Evolutionary conservation across 1,284 basidiomycete species (phyloP), one percentile per base, ranked within the genome.

Genomic region (Trichosporon inkin): DNA sequence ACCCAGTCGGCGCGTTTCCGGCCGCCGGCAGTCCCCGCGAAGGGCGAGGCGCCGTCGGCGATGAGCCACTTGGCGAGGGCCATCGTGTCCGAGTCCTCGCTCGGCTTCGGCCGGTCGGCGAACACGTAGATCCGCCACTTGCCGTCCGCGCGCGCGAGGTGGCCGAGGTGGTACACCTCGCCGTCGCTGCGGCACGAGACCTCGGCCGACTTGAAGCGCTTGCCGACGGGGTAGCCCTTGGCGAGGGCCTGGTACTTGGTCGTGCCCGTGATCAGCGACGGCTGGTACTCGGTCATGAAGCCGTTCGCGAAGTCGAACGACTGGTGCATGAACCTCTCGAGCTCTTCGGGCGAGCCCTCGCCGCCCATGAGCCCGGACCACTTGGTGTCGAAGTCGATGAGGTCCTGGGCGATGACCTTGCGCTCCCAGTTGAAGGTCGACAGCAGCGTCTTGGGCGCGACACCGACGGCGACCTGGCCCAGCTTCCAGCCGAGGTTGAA

Each of bases 321-420:
- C 82, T 79, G 36, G 81, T 79, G 8, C 83, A 85, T 44, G 81
- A 80, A 60, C 47, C 53, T 38, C 54, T 60, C 54, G 32, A 52
- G 47, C 10, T 22, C 58, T 17, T 53, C 55, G 7, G 58, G 58
- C 2, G 52, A 49, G 24, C 38, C 58, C 53, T 59, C 56, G 7
- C 88, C 85, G 10, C 53, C 58, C 58, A 91, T 90, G 22, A 92
- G 77, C 8, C 82, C 80, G 1, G 88, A 83, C 70, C 86, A 90
- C 66, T 86, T 78, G 72, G 85, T 86, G 75, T 92, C 90, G 67
- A 90, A 90, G 60, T 84, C 73, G 67, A 92, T 92, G 57, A 93
- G 81, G 65, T 91, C 87, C 72, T 88, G 62, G 4, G 64, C 64
- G n/a, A 66, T 59, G 6, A 61, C 60, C 53, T 66, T 62, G n/a